phyloP scores from a whole-genome alignment of 768 basidiomycete genomes.

The Kwoniella mangroviensis region DNA sequence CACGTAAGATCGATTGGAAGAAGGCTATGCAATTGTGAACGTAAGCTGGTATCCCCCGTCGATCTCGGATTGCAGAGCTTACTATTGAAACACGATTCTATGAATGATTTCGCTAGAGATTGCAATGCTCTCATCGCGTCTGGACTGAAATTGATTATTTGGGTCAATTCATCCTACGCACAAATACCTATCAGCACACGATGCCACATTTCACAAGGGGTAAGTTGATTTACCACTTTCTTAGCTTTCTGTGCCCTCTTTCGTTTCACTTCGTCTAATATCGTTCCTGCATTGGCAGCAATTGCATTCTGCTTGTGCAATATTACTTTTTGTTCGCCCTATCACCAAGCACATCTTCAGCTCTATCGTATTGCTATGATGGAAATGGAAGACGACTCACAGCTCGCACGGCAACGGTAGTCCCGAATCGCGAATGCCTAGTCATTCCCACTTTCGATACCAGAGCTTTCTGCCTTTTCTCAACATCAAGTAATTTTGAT shows the following conservation, averaged over 20 bases:
- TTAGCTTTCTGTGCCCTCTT: constrained; percentile 42
- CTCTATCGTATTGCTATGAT: neutral
- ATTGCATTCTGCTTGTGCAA: constrained; percentile 86
- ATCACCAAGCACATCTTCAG: neutral
- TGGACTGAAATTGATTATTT: constrained; percentile 44
- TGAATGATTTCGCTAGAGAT: constrained; percentile 71
- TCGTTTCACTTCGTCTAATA: constrained; percentile 52
- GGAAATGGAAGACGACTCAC: constrained; percentile 36
- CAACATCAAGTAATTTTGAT: constrained; percentile 74
- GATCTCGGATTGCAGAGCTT: constrained; percentile 53
- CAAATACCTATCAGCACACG: neutral
- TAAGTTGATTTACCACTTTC: constrained; percentile 33
- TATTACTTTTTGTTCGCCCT: constrained; percentile 62
- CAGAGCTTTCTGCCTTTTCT: constrained; percentile 69
- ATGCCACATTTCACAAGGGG: neutral
- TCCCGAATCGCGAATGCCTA: constrained; percentile 94
- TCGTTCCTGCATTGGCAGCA: constrained; percentile 59
- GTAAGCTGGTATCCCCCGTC: constrained; percentile 14
- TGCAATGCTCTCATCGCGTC: constrained; percentile 63
- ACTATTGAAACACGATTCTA: constrained; percentile 89
- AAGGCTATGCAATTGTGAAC: constrained; percentile 67
- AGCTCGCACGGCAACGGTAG: constrained; percentile 81
- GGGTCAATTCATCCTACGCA: constrained; percentile 45
- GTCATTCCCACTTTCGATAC: constrained; percentile 67
- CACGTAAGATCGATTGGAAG: constrained; percentile 79